Base-by-base conservation (phyloP, 2,329 filamentous ascomycete species). In the Cucurbitaria berberidis region DNA sequence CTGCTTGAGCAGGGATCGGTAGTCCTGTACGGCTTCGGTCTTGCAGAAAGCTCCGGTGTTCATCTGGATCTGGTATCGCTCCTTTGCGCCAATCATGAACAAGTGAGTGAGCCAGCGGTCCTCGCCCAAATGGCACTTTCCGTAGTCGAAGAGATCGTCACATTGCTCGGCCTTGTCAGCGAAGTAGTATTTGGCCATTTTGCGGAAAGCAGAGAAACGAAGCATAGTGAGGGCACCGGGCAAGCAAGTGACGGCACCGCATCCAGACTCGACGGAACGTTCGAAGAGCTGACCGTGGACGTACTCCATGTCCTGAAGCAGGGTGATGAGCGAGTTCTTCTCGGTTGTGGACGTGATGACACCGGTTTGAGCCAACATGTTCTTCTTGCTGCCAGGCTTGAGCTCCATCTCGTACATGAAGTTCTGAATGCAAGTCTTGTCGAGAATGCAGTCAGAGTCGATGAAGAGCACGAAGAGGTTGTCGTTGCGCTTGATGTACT, bases 401-500 rank as follows among this genome's bases (percentile, higher is more conserved):
- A 98, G 81, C 76, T 98, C 92, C 95, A 98, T 98, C 73, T 98
- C 93, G 76, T 95, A 97, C 79, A 98, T 90, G 76, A 98, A 98
- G 74, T 97, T 98, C 73, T 97, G 93, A 54, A 98, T 85, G 73
- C 93, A 98, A 35, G 93, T 86, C 53, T 87, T 85, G 78, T 98
- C 93, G 44, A 98, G 81, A 57, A 97, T 95, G 76, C 95, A 98
- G 73, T 98, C 93, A 0, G 93, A 97, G 77, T 98, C 93, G 71
- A 98, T 97, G 77, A 98, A 98, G 10, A 98, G 84, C 47, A 98
- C 89, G 73, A 98, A 98, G 0, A 98, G 80, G 66, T 98, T 91
- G 76, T 98, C 93, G 70, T 96, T 91, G 42, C 86, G 83, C 75
- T 88, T 89, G 47, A 96, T 81, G 62, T 98, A 98, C 51, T 92